These are phyloP conservation scores for Neophaeococcomyces mojaviensis DNA, from an alignment of 2,329 filamentous ascomycete genomes.

Conservation along the genomic window DNA sequence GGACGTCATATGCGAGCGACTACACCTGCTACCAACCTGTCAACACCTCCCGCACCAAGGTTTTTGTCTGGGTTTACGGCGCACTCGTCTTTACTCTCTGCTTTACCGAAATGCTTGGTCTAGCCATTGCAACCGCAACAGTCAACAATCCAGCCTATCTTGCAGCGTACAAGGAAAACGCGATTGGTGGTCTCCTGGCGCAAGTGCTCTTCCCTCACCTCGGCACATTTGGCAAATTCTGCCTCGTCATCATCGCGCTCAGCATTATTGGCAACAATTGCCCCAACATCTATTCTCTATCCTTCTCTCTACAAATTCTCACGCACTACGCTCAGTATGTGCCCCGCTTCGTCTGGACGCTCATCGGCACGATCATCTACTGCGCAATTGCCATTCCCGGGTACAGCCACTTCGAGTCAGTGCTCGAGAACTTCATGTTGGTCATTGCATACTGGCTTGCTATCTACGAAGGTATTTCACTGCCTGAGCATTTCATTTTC, in stretches of 20 bases:
- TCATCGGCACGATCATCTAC: conserved; percentile 50
- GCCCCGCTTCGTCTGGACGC: conserved; percentile 38
- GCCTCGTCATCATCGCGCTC: conserved; percentile 58
- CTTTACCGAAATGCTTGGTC: conserved; percentile 67
- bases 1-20: conserved; percentile 68
- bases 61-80: conserved; percentile 62
- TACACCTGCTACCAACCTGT: conserved; percentile 73
- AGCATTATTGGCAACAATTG: conserved; percentile 65
- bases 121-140: conserved; percentile 61
- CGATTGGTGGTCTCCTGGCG: conserved; percentile 60
- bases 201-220: conserved; percentile 57
- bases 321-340: conserved; percentile 43
- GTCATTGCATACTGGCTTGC: conserved; percentile 54
- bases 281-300: conserved; percentile 65
- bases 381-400: conserved; percentile 64
- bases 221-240: conserved; percentile 65
- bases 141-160: conserved; percentile 48
- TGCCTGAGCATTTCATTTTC: conserved; percentile 63
- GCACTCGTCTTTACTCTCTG: conserved; percentile 65
- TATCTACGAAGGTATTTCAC: conserved; percentile 60
- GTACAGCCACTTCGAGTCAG: conserved; percentile 56
- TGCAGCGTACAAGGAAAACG: conserved; percentile 47
- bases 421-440: conserved; percentile 65
- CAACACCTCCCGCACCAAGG: conserved; percentile 49
- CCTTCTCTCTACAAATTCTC: conserved; percentile 60